Base-by-base conservation (phyloP, 139 green algal species). In the Closterium sp. region DNA sequence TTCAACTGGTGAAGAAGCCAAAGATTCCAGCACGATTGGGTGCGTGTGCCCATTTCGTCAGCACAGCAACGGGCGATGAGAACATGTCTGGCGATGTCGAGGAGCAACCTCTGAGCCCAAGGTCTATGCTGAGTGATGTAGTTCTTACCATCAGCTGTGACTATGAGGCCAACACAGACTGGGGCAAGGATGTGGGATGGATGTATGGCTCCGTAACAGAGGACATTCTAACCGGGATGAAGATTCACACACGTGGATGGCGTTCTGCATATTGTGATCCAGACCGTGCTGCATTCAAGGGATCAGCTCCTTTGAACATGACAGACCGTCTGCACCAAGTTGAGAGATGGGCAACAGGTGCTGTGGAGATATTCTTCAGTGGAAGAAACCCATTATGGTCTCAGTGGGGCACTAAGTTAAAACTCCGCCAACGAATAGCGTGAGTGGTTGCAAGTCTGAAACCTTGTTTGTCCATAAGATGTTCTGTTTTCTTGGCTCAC, bases 91-190 rank as follows among this genome's bases (percentile, higher is more conserved):
- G 69, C 31, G 81, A 85, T 32, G 28, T 85, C 21, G 30, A 31
- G 35, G 87, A 76, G 21, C 21, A 38, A 8, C 89, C n/a, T 31
- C 7, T 32, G n/a, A 88, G 23, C 35, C 81, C 89, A 32, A 30
- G 35, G 8, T 36, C 89, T 33, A 92, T 94, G 84, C 64, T 94
- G 8, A 90, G 69, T 33, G 88, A 94, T 38, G 91, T 94, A 5
- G 35, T 94, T 16, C 38, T 94, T 23, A 84, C 34, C 38, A 94
- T 94, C 84, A 91, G 84, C 34, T 92, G 88, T 55, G 91, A 92
- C 81, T 94, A 94, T 33, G 91, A 94, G 89, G 91, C 94, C 36
- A 90, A 92, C 9, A 94, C 43, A 10, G 91, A 94, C n/a, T 94
- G 91, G 91, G 91, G 91, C 16, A 93, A 84, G 33, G 6, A 38